Conservation (phyloP, 2,329 filamentous ascomycete species). For the Cladosporium sp. region DNA sequence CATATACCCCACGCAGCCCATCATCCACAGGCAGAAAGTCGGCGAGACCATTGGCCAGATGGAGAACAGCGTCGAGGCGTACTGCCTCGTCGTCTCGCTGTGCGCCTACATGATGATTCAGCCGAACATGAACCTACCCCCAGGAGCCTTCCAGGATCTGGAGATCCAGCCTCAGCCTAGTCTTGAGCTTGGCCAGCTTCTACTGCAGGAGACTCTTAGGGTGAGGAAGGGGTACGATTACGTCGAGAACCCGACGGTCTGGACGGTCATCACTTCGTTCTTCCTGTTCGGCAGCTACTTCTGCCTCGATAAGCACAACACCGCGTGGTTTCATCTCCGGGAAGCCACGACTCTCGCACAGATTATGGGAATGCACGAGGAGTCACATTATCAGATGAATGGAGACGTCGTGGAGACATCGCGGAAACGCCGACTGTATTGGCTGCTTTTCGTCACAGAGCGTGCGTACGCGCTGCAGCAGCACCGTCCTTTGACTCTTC, state of each 20-base stretch:
- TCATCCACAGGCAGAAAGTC: slow-evolving; percentile 46
- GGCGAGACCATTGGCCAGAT: slow-evolving; percentile 50
- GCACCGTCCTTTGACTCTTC: slow-evolving; percentile 56
- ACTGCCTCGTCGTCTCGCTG: slow-evolving; percentile 50
- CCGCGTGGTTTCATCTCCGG: slow-evolving; percentile 56
- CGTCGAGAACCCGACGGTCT: slow-evolving; percentile 49
- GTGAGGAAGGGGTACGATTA: slow-evolving; percentile 53
- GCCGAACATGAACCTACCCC: slow-evolving; percentile 39
- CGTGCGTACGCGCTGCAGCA: slow-evolving; percentile 58
- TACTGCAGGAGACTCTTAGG: slow-evolving; percentile 53
- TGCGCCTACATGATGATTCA: slow-evolving; percentile 47
- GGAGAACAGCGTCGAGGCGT: slow-evolving; percentile 48
- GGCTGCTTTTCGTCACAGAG: slow-evolving; percentile 58
- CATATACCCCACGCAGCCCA: slow-evolving; percentile 59
- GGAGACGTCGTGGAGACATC: slow-evolving; percentile 45
- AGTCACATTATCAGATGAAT: slow-evolving; percentile 46
- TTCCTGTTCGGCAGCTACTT: slow-evolving; percentile 57
- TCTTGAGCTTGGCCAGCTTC: slow-evolving; percentile 45
- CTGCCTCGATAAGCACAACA: slow-evolving; percentile 55
- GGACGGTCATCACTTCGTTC: slow-evolving; percentile 56
- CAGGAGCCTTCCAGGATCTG: slow-evolving; percentile 42
- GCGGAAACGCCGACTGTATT: slow-evolving; percentile 52
- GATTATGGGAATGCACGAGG: slow-evolving; percentile 53
- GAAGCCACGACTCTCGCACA: slow-evolving; percentile 57
- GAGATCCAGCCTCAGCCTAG: slow-evolving; percentile 40